Evolutionary conservation across 805 yeast species (phyloP), one percentile per base, ranked within the genome.

Genomic region (Zygosaccharomyces kombuchaensis): DNA sequence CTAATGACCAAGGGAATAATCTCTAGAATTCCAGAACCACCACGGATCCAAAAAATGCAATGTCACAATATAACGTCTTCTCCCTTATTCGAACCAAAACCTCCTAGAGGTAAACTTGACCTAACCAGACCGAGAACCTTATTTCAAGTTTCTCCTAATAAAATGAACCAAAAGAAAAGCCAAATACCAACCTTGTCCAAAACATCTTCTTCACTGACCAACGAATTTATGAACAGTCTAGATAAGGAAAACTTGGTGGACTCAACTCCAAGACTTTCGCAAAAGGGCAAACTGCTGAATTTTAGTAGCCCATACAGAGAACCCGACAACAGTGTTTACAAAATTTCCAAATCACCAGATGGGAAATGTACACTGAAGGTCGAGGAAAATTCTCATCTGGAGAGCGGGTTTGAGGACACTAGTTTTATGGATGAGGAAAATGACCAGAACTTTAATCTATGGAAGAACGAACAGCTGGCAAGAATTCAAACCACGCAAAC

Each of bases 381-480:
- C 9, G 52, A 54, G 27, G 49, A 55, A 26, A 44, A 50, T 10
- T 50, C 44, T 12, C 41, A 27, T 12, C 40, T 51, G 14, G 61
- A 47, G 27, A 52, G 51, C 12, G 53, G 52, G 16, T 51, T 52
- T 34, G 65, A 62, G 25, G 67, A 64, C 30, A 59, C 66, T 4
- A 62, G 67, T 36, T 51, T 64, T 32, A 46, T 60, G 42, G 67
- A 64, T 50, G 48, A 47, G 9, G 60, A 55, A 9, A 52, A 56
- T 19, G 67, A 64, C 26, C 52, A 55, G 34, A 53, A 58, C 40
- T 63, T 59, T 43, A 43, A 43, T 23, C 44, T 53, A 13, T 63
- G 67, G 67, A 62, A 61, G 45, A 51, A 55, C 17, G 58, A 55
- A 44, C 64, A 59, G 59, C 56, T 60, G 51, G 57, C 50, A 37